phyloP scores from a whole-genome alignment of 2,329 filamentous ascomycete species.

The Cryphonectria carpinicola region DNA sequence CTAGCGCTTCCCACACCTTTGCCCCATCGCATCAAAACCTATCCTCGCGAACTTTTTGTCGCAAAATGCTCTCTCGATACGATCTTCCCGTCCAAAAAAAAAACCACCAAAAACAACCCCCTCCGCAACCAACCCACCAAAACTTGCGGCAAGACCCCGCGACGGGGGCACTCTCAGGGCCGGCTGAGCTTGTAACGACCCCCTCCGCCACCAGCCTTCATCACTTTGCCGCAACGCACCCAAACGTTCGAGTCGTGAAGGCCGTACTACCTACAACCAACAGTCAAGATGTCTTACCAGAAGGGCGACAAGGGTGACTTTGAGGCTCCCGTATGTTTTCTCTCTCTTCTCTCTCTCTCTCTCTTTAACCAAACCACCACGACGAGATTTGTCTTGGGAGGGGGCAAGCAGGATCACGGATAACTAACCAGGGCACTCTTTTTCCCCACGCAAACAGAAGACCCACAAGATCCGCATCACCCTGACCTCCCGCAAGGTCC shows the following conservation, averaged over 20 bases:
- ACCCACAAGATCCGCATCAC: conserved; percentile 99
- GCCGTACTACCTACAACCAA: conserved; percentile 40
- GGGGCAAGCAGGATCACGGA: not conserved
- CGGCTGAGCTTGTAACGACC: no score
- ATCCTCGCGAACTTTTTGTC: conserved; percentile 13
- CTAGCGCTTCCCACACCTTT: conserved; percentile 22
- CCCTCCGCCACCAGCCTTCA: conserved; percentile 57
- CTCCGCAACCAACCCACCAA: no score
- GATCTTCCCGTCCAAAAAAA: conserved; percentile 8
- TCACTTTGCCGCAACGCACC: conserved; percentile 77
- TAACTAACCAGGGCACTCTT: not conserved
- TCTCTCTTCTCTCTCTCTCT: not conserved
- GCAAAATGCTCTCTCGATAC: conserved; percentile 14
- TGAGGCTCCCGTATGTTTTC: conserved; percentile 75
- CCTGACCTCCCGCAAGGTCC: conserved; percentile 91
- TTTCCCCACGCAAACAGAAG: conserved; percentile 59
- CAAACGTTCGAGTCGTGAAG: conserved; percentile 80
- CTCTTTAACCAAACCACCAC: not conserved
- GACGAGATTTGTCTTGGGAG: not conserved
- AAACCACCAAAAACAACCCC: conserved; percentile 32
- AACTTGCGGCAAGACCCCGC: no score
- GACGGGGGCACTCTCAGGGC: no score
- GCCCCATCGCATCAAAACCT: conserved; percentile 9
- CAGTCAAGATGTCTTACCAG: conserved; percentile 83
- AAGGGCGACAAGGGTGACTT: conserved; percentile 93